Percentiles rank a stretch among this genome's conserved stretches.
phyloP scores from a whole-genome alignment of 495 filamentous ascomycete genomes.

The Filosporella fistucella region DNA sequence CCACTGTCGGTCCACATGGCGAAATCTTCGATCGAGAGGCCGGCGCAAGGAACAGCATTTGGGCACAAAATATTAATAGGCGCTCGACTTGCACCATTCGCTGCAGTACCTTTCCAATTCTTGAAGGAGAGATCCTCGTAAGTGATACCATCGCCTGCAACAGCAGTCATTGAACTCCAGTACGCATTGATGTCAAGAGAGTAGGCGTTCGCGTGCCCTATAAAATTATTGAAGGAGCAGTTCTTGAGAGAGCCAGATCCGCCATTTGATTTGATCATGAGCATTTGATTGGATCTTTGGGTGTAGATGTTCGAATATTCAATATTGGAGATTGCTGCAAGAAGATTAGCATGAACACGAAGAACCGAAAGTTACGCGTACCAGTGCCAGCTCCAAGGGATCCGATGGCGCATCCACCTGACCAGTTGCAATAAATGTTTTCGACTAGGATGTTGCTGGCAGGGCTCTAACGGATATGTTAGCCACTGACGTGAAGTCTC shows the following conservation, averaged over 20 bases:
- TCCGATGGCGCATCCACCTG: conserved; percentile 48
- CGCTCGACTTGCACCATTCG: conserved; percentile 42
- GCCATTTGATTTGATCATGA: conserved; percentile 52
- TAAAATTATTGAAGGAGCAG: conserved; percentile 49
- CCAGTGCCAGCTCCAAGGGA: conserved; percentile 33
- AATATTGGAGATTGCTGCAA: conserved; percentile 44
- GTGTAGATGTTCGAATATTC: conserved; percentile 34
- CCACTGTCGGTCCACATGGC: conserved; percentile 54
- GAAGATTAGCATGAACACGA: not conserved
- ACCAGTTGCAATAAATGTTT: conserved; percentile 50
- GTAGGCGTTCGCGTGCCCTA: conserved; percentile 37
- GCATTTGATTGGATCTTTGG: conserved; percentile 52
- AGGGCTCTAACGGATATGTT: conserved; percentile 23
- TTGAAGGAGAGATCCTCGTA: conserved; percentile 45
- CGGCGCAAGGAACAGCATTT: conserved; percentile 38
- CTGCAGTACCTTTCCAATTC: conserved; percentile 55
- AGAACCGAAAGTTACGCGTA: conserved; percentile 37
- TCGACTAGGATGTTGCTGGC: conserved; percentile 45
- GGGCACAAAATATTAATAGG: conserved; percentile 40
- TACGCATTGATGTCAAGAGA: conserved; percentile 41
- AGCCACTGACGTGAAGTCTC: not conserved
- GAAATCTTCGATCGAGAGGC: conserved; percentile 47
- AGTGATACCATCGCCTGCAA: conserved; percentile 40
- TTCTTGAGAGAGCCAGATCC: conserved; percentile 35
- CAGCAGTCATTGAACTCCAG: conserved; percentile 15